These are phyloP conservation scores for Rhodotorula taiwanensis DNA, from an alignment of 768 basidiomycete genomes.

Conservation along the genomic window DNA sequence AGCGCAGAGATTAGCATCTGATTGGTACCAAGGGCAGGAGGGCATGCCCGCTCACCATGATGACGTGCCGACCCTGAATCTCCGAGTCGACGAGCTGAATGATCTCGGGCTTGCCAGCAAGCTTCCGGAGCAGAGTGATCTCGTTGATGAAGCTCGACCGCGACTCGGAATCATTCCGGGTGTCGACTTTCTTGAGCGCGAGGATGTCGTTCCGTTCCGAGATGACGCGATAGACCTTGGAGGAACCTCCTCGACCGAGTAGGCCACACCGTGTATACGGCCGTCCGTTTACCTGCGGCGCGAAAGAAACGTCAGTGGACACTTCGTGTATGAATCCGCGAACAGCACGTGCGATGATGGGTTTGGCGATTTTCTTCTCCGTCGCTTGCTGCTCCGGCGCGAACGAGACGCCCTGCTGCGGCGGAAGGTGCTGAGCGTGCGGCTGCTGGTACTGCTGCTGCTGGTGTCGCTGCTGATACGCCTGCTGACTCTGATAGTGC, in stretches of 20 bases:
- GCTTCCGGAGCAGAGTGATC: slow-evolving; percentile 81
- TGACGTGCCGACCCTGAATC: slow-evolving; percentile 65
- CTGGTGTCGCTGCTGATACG: slow-evolving; percentile 18
- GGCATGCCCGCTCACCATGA: slow-evolving; percentile 51
- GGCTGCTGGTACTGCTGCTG: slow-evolving; percentile 10
- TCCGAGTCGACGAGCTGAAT: slow-evolving; percentile 88
- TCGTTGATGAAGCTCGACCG: slow-evolving; percentile 93
- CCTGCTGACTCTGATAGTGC: slow-evolving; percentile 21
- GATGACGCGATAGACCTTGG: slow-evolving; percentile 89
- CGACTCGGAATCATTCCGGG: slow-evolving; percentile 73
- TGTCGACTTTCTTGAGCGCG: slow-evolving; percentile 87
- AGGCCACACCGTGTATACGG: slow-evolving; percentile 38
- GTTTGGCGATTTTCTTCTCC: slow-evolving; percentile 17
- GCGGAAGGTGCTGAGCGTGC: neutral
- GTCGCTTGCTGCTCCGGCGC: slow-evolving; percentile 5
- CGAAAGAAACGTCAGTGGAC: neutral
- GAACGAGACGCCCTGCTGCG: slow-evolving; percentile 11
- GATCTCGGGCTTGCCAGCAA: slow-evolving; percentile 87
- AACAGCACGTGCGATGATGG: slow-evolving; percentile 12
- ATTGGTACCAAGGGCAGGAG: neutral
- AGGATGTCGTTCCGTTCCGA: slow-evolving; percentile 67
- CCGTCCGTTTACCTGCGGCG: slow-evolving; percentile 37
- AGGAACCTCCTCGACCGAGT: slow-evolving; percentile 89
- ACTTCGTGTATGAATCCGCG: neutral
- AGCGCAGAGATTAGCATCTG: neutral